Evolutionary conservation across 768 basidiomycete genomes (phyloP), one percentile per base, ranked within the genome.

Genomic region (Boletus tomentosulus): DNA sequence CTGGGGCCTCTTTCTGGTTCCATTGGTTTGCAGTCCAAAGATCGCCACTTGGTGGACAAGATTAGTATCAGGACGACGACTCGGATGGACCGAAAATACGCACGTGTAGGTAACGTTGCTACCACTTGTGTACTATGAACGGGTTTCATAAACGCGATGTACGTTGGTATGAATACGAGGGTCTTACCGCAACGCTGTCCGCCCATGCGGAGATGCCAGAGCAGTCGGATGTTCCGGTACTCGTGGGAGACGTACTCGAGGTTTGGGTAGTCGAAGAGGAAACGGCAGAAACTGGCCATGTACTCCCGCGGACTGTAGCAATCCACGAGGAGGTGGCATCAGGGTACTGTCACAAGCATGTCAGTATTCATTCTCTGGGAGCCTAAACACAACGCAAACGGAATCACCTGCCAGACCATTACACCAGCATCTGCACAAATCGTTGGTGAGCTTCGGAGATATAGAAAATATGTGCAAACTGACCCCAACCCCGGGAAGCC

Each of bases 401-500:
- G 13, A 33, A 51, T 64, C 45, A 73, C 73, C 69, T 75, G 66
- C 74, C 74, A 76, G 12, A 65, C 69, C 67, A 73, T 75, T 34
- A 73, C 73, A 27, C 74, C 74, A 13, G 38, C 74, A 41, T 61
- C 74, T 75, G 27, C 15, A 38, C 19, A 42, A 25, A 37, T 25
- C 28, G 11, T 19, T 25, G 11, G 25, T 57, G 7, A 63, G 57
- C 31, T 4, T 27, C 24, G 15, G 10, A 25, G 38, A 52, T 25
- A 49, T 25, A 50, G n/a, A 28, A 37, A 46, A 28, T 28, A 28
- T 22, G 19, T 19, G 19, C 6, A 45, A 44, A 74, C 84, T 73
- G 55, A 84, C 83, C 79, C 87, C 87, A 90, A 11, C 86, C 87
- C 54, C 78, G 57, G 12, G 59, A 65, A 62, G 81, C 79, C 1